Conservation (phyloP, 352 stramenopile genomes). For the Globisporangium spiculum region DNA sequence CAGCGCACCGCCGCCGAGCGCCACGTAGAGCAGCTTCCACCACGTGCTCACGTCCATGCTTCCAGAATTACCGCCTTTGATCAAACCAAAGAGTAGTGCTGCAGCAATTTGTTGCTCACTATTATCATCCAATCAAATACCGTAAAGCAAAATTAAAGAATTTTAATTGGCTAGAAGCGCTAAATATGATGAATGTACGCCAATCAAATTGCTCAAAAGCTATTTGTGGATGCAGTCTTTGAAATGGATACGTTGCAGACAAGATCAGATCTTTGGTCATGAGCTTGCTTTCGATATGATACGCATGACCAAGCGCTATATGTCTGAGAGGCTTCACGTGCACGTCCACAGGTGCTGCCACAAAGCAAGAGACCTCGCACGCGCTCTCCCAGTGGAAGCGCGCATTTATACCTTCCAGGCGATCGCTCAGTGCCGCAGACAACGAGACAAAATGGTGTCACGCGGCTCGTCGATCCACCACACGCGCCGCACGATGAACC, state of each 20-base stretch:
- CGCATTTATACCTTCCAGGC: background rate
- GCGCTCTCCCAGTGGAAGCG: background rate
- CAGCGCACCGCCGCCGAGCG: slow-evolving; percentile 23
- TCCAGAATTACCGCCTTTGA: background rate
- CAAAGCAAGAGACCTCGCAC: slow-evolving; percentile 7
- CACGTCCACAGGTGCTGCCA: background rate
- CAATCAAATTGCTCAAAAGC: too few species aligned
- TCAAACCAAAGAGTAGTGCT: too few species aligned
- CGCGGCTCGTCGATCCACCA: slow-evolving; percentile 74
- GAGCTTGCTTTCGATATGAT: background rate
- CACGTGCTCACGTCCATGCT: slow-evolving; percentile 14
- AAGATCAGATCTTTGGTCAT: slow-evolving; percentile 8
- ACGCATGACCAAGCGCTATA: background rate
- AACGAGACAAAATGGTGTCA: slow-evolving; percentile 50
- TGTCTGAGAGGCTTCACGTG: background rate
- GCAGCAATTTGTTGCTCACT: background rate
- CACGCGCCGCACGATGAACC: slow-evolving; percentile 62
- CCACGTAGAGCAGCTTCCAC: slow-evolving; percentile 30
- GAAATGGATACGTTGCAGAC: slow-evolving; percentile 5
- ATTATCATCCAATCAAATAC: too few species aligned
- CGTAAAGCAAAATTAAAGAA: too few species aligned
- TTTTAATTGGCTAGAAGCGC: background rate
- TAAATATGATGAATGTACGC: too few species aligned
- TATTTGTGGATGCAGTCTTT: background rate
- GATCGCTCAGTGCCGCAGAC: background rate